Evolutionary conservation across 495 filamentous ascomycete species (phyloP).

Genomic region (Apodospora peruviana): DNA sequence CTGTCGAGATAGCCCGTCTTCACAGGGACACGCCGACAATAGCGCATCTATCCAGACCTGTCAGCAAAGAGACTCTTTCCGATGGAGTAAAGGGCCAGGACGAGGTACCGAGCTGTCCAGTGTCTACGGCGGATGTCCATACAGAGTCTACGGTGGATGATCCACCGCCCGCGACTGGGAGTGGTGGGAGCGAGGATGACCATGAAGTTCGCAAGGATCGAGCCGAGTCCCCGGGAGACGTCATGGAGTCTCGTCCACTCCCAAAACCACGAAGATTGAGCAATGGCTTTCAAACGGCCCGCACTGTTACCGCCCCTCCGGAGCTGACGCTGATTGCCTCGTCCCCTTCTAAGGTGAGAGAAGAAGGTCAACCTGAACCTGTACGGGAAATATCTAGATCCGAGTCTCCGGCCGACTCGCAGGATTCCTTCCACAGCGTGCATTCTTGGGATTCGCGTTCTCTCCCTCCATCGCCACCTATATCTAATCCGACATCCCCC

Average conservation of each 20-base stretch:
- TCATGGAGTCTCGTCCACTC: background rate
- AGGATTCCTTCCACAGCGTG: constrained; percentile 48
- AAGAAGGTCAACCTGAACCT: constrained; percentile 1
- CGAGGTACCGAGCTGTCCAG: background rate
- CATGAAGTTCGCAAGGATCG: background rate
- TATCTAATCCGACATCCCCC: constrained; percentile 36
- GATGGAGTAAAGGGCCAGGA: background rate
- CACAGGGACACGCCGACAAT: constrained; percentile 3
- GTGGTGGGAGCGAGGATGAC: too few relatives aligned
- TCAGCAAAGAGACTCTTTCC: background rate
- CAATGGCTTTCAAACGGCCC: constrained; percentile 22
- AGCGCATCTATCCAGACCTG: background rate
- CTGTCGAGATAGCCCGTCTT: constrained; percentile 17
- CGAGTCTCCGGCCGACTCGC: constrained; percentile 27
- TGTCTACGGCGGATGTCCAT: background rate
- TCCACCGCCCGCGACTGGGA: too few relatives aligned
- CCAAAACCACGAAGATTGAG: constrained; percentile 8
- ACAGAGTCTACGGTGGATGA: background rate
- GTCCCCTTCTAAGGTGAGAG: constrained; percentile 19
- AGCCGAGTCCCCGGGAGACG: background rate
- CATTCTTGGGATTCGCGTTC: constrained; percentile 53
- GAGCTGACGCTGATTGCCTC: constrained; percentile 27
- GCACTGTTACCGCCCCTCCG: constrained; percentile 30
- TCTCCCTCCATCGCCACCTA: constrained; percentile 43
- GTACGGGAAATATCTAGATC: constrained; percentile 12